A percentile compares a stretch with the other conserved stretches of the same genome.
phyloP scores from a whole-genome alignment of 305 asterid genomes.

The Fraxinus dipetala region DNA sequence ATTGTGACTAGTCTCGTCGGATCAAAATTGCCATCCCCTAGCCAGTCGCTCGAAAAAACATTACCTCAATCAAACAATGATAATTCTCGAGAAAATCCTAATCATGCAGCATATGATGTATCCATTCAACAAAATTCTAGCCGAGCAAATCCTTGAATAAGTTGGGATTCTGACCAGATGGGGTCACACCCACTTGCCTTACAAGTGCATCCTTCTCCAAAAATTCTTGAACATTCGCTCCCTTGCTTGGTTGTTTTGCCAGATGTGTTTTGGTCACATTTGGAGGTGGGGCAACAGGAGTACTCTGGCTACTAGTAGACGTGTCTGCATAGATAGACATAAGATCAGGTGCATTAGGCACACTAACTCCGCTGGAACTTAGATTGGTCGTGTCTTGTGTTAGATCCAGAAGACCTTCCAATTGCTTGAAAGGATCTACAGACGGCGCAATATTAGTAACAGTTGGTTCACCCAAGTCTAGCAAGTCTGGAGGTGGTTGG shows the following conservation, averaged over 20 bases:
- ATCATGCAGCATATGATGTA: neutral
- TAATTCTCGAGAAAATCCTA: neutral
- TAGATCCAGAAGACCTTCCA: conserved; percentile 81
- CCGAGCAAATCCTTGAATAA: conserved; percentile 83
- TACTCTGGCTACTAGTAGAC: conserved; percentile 43
- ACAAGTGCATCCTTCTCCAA: conserved; percentile 86
- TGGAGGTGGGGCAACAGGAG: conserved; percentile 26
- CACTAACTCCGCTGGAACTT: conserved; percentile 34
- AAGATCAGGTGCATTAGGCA: conserved; percentile 50
- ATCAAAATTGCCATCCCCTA: neutral
- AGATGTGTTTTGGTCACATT: conserved; percentile 29
- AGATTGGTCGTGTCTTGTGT: conserved; percentile 43
- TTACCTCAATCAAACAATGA: neutral
- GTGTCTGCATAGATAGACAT: conserved; percentile 59
- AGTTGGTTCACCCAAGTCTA: conserved; percentile 79
- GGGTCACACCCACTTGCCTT: conserved; percentile 90
- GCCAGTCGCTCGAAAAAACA: neutral
- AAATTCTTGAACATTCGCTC: conserved; percentile 68
- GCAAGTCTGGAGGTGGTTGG: conserved; percentile 78
- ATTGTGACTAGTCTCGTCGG: neutral
- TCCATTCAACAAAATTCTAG: conserved; percentile 23
- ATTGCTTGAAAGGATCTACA: conserved; percentile 80
- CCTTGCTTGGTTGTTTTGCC: conserved; percentile 48
- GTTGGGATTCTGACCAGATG: conserved; percentile 83
- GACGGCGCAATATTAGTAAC: conserved; percentile 38